Percentiles rank a stretch among this genome's conserved stretches.
Conservation (phyloP, 1,284 basidiomycete species). For the Pyrrhoderma lamaoense region DNA sequence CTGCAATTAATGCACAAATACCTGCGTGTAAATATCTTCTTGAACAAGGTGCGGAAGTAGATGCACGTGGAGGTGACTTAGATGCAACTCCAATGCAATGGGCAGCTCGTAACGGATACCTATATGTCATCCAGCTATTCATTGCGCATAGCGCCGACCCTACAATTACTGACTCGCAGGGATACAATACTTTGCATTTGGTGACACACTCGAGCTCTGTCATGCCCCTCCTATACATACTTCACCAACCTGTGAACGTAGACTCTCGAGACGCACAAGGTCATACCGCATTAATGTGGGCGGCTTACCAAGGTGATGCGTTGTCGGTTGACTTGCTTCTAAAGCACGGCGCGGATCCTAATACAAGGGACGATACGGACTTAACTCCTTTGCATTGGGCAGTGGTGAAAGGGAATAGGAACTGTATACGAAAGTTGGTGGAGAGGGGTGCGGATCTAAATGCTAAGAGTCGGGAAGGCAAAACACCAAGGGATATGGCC, state of each 20-base stretch:
- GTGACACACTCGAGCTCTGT: constrained; percentile 91
- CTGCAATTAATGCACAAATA: constrained; percentile 87
- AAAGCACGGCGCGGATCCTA: constrained; percentile 78
- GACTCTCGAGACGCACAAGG: constrained; percentile 88
- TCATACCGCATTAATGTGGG: constrained; percentile 98
- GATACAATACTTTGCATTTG: constrained; percentile 94
- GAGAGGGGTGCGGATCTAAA: constrained; percentile 81
- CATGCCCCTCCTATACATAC: constrained; percentile 89
- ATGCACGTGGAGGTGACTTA: constrained; percentile 91
- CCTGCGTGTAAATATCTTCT: constrained; percentile 75
- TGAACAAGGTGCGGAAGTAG: constrained; percentile 91
- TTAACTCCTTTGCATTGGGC: constrained; percentile 97
- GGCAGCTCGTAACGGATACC: constrained; percentile 94
- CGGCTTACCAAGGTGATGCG: constrained; percentile 96
- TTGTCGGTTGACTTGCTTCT: constrained; percentile 89
- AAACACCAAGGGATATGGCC: constrained; percentile 93
- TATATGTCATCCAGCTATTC: constrained; percentile 90
- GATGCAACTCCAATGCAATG: constrained; percentile 96
- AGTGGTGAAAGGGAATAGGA: constrained; percentile 89
- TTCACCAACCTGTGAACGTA: constrained; percentile 85
- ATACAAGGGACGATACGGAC: constrained; percentile 72
- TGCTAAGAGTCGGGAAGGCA: constrained; percentile 77
- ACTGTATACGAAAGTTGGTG: constrained; percentile 79
- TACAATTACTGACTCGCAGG: constrained; percentile 85
- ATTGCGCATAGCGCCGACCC: constrained; percentile 89